Evolutionary conservation across 352 stramenopile genomes (phyloP).

Genomic region (Globisporangium spinosum): DNA sequence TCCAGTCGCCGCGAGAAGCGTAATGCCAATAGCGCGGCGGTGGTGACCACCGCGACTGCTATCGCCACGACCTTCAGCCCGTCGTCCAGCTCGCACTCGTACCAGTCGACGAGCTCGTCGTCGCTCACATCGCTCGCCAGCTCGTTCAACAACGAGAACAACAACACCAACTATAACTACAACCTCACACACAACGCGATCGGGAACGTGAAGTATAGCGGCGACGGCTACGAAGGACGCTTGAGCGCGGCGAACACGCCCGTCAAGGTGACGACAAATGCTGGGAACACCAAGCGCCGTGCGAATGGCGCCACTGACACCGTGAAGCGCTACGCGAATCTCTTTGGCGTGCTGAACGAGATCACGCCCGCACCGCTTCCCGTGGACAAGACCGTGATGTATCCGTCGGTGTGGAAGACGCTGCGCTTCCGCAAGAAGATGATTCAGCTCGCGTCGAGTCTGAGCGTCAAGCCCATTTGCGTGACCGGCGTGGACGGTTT

Average conservation of each 20-base stretch:
- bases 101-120: slow-evolving; percentile 25
- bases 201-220: slow-evolving; percentile 7
- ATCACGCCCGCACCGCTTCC: slow-evolving; percentile 12
- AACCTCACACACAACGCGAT: slow-evolving; percentile 19
- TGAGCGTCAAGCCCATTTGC: slow-evolving; percentile 79
- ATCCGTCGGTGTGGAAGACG: slow-evolving; percentile 75
- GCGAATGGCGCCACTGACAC: slow-evolving; percentile 11
- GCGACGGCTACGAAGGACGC: slow-evolving; percentile 7
- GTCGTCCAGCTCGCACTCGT: slow-evolving; percentile 17
- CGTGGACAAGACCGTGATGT: slow-evolving; percentile 40
- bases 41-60: neutral
- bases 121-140: slow-evolving; percentile 17
- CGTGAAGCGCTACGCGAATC: slow-evolving; percentile 19
- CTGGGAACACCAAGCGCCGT: slow-evolving; percentile 10
- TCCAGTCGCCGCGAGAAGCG: slow-evolving; percentile 6
- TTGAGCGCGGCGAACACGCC: slow-evolving; percentile 14
- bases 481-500: slow-evolving; percentile 87
- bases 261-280: slow-evolving; percentile 9
- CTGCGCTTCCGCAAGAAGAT: slow-evolving; percentile 82
- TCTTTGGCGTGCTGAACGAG: slow-evolving; percentile 19
- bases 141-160: slow-evolving; percentile 20
- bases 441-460: slow-evolving; percentile 66
- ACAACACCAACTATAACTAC: slow-evolving; percentile 10
- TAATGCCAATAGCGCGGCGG: neutral
- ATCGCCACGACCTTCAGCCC: slow-evolving; percentile 13